A percentile compares a stretch with the other conserved stretches of the same genome.
Conservation (phyloP, 78 protist genomes). For the Capsaspora owczarzaki region DNA sequence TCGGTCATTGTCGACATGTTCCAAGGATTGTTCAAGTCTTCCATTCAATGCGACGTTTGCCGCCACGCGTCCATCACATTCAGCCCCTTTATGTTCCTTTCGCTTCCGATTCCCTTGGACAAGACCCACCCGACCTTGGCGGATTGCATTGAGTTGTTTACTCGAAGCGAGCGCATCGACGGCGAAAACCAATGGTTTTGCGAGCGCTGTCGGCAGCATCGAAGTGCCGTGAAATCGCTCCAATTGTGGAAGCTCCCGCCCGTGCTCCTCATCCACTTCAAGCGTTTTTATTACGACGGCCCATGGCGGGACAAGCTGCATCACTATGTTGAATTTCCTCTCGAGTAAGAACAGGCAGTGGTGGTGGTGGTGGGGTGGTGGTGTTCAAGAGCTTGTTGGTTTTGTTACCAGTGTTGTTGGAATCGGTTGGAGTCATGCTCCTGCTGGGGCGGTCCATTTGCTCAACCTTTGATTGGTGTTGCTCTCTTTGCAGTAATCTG, state of each 20-base stretch:
- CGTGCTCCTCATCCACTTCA: slow-evolving; percentile 70
- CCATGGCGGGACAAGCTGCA: neutral
- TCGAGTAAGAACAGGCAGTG: neutral
- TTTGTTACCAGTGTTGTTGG: neutral
- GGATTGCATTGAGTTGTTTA: slow-evolving; percentile 41
- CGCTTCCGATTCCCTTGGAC: slow-evolving; percentile 64
- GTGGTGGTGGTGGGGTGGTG: neutral
- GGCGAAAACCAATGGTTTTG: slow-evolving; percentile 50
- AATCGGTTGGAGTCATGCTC: no score
- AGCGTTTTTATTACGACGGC: slow-evolving; percentile 56
- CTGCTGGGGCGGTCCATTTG: no score
- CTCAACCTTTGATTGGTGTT: neutral
- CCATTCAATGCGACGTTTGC: slow-evolving; percentile 13
- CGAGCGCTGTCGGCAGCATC: slow-evolving; percentile 52
- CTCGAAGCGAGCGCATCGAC: slow-evolving; percentile 35
- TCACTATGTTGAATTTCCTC: neutral
- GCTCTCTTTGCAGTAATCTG: neutral
- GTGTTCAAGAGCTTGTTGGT: neutral
- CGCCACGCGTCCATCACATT: slow-evolving; percentile 44
- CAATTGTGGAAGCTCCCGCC: slow-evolving; percentile 79
- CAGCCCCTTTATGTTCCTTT: slow-evolving; percentile 74
- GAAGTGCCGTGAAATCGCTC: slow-evolving; percentile 47
- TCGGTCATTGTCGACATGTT: slow-evolving; percentile 71
- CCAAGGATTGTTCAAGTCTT: slow-evolving; percentile 57
- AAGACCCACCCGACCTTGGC: neutral